Evolutionary conservation across 345 rosid genomes (phyloP), one percentile per base, ranked within the genome.

Genomic region (Cardamine resedifolia): DNA sequence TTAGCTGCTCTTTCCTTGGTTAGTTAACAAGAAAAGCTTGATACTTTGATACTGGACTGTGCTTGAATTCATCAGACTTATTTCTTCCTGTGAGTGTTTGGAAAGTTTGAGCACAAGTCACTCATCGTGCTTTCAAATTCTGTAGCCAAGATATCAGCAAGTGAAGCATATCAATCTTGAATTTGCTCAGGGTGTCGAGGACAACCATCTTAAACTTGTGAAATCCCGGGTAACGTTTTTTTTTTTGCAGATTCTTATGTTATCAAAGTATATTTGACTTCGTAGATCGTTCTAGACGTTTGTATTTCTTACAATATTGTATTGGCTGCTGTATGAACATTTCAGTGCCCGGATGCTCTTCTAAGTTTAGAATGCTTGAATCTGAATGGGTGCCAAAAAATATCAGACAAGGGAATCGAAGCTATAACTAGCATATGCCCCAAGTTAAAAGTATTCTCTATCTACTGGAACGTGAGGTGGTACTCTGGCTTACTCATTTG

Each of bases 381-480:
- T 74, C 81, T 94, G 73, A 94, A 94, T 71, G 96, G 87, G 36
- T 94, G 98, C 84, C 98, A 90, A 79, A 94, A 94, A 89, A 86
- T 90, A 58, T 86, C 96, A 4, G 98, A 94, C 85, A 82, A 67
- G 12, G 98, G 96, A 71, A 78, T 90, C 45, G 92, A 86, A 76
- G 85, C 84, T 52, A 70, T 94, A 77, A 77, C 89, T 63, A 79
- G 86, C 72, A 51, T 74, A 66, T 87, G 91, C 75, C 86, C 89
- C 1, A 85, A 79, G 43, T 77, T 94, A 48, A 94, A 89, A 84
- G 78, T 81, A 56, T 81, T 94, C 31, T 90, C 97, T 71, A 81
- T 90, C 31, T 94, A 94, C 79, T 94, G 97, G 97, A 94, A 94
- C 57, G 95, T 90, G 57, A 91, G 97, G 98, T 94, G 84, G 43